Percentiles rank a stretch among this genome's conserved stretches.
Conservation (phyloP, 1,284 basidiomycete genomes). For the Cerioporus squamosus region DNA sequence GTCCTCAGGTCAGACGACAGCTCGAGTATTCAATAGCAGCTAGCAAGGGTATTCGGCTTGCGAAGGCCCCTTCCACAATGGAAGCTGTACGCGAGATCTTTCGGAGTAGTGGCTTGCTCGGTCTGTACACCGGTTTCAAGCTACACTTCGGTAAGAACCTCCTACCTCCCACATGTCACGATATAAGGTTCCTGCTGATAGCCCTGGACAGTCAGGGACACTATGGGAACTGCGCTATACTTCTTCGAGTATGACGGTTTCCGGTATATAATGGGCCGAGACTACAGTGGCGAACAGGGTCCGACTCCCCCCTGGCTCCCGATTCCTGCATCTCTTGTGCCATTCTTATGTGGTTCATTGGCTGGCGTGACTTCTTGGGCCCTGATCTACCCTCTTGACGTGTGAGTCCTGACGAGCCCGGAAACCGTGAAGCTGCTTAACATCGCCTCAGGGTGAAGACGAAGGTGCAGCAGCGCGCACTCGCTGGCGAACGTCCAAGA, state of each 20-base stretch:
- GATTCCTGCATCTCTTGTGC: conserved; percentile 75
- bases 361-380: conserved; percentile 86
- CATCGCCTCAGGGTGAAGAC: conserved; percentile 78
- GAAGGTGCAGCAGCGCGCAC: conserved; percentile 86
- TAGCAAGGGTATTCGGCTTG: conserved; percentile 68
- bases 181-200: conserved; percentile 1
- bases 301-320: conserved; percentile 78
- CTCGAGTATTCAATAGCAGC: conserved; percentile 93
- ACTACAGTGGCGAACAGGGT: conserved; percentile 74
- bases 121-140: conserved; percentile 84
- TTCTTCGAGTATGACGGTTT: conserved; percentile 89
- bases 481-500: conserved; percentile 75
- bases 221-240: conserved; percentile 82
- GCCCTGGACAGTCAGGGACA: conserved; percentile 73
- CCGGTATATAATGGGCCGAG: conserved; percentile 74
- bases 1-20: conserved; percentile 81
- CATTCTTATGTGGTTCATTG: conserved; percentile 84
- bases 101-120: conserved; percentile 64
- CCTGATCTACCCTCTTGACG: conserved; percentile 83
- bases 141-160: conserved; percentile 68
- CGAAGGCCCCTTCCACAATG: conserved; percentile 74
- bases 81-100: conserved; percentile 77
- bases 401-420: conserved; percentile 51
- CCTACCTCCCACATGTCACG: not conserved
- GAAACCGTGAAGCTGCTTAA: not conserved